Conservation (phyloP, 768 basidiomycete genomes). For the Mycena rebaudengoi region DNA sequence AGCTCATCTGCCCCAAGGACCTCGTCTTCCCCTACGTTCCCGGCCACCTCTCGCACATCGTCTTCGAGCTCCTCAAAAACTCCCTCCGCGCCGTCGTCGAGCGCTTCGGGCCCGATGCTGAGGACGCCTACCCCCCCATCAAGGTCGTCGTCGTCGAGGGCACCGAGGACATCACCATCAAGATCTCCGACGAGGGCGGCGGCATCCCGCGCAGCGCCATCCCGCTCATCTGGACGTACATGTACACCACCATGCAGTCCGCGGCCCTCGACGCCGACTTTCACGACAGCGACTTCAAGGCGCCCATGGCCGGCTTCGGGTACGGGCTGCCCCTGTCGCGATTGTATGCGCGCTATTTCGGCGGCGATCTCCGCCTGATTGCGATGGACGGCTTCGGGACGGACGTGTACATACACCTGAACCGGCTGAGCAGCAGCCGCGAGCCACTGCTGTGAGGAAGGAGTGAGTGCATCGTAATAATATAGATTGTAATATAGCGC, state of each 20-base stretch:
- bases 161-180: conserved; percentile 98
- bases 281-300: conserved; percentile 89
- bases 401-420: conserved; percentile 93
- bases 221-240: conserved; percentile 98
- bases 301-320: conserved; percentile 97
- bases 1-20: conserved; percentile 90
- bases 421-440: conserved; percentile 81
- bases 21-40: conserved; percentile 95
- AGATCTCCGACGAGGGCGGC: conserved; percentile 97
- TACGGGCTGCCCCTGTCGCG: conserved; percentile 94
- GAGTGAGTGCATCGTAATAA: background rate
- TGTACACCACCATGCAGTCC: conserved; percentile 90
- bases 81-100: conserved; percentile 97
- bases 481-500: background rate
- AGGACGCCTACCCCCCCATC: conserved; percentile 86
- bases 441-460: conserved; percentile 73
- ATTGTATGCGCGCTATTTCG: conserved; percentile 96
- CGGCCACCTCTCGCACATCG: conserved; percentile 95
- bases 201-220: conserved; percentile 91
- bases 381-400: conserved; percentile 99
- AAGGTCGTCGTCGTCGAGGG: conserved; percentile 96
- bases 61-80: conserved; percentile 97
- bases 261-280: conserved; percentile 81
- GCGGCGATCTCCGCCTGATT: conserved; percentile 90
- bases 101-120: conserved; percentile 83